Conservation (phyloP, 305 asterid genomes). For the Nicotiana rustica region DNA sequence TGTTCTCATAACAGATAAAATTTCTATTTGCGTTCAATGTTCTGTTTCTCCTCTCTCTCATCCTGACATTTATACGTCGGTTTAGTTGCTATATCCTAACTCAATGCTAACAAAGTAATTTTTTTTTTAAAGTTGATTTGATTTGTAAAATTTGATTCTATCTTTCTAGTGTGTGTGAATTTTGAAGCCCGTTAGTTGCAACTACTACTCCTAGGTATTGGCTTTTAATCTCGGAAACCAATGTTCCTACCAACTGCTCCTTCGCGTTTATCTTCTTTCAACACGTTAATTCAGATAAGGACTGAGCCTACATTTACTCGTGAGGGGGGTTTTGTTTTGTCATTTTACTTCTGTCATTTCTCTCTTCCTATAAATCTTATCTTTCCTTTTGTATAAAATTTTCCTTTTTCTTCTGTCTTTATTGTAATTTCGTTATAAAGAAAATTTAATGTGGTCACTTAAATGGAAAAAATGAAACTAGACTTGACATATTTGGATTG, state of each 20-base stretch:
- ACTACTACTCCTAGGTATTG: neutral
- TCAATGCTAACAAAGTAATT: no score
- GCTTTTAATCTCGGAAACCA: neutral
- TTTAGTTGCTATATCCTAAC: no score
- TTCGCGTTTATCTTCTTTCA: neutral
- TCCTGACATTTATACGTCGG: no score
- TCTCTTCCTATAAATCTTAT: neutral
- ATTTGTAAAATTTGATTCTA: no score
- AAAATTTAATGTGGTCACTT: neutral
- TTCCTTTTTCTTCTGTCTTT: neutral
- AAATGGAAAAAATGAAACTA: neutral
- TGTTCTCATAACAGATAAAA: no score
- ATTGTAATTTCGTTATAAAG: neutral
- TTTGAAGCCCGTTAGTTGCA: neutral
- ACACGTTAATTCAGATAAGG: neutral
- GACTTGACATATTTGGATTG: neutral
- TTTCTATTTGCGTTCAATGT: no score
- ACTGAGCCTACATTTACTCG: neutral
- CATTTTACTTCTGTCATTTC: neutral
- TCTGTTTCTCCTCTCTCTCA: no score
- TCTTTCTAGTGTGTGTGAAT: no score
- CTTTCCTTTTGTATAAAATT: neutral
- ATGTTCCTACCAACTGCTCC: neutral
- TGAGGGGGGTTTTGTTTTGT: neutral
- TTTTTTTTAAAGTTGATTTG: no score